These are phyloP conservation scores for Spathaspora girioi DNA, from an alignment of 805 yeast genomes.

Conservation along the genomic window DNA sequence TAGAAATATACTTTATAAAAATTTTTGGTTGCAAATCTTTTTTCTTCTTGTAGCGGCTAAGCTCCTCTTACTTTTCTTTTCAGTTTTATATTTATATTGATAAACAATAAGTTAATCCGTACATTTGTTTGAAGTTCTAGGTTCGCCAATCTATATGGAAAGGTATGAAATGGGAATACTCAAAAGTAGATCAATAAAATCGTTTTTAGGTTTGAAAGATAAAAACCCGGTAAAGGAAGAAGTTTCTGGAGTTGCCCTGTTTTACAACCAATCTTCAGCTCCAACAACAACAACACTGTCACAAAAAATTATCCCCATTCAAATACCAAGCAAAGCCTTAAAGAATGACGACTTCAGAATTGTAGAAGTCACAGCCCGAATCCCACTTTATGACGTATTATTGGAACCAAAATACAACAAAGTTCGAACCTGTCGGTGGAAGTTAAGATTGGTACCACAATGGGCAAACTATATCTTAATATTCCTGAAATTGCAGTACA, in stretches of 20 bases:
- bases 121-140: not conserved
- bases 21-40: not conserved
- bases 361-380: not conserved
- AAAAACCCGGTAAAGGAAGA: not conserved
- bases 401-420: not conserved
- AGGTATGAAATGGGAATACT: not conserved
- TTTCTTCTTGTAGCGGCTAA: not conserved
- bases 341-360: not conserved
- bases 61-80: not conserved
- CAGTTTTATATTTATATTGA: not conserved
- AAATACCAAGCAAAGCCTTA: not conserved
- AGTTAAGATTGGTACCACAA: not conserved
- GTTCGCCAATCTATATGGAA: not conserved
- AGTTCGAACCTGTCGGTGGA: not conserved
- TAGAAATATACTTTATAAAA: not conserved
- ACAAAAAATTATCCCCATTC: not conserved
- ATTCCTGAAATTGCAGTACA: not conserved
- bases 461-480: constrained; percentile 3
- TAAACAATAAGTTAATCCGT: not conserved
- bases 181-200: not conserved
- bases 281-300: not conserved
- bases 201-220: constrained; percentile 1
- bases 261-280: not conserved
- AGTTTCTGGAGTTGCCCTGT: not conserved
- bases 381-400: not conserved